Percentiles rank a stretch among this genome's conserved stretches.
Evolutionary conservation across 441 rosid species (phyloP).

Genomic region (Gossypium schwendimanii): DNA sequence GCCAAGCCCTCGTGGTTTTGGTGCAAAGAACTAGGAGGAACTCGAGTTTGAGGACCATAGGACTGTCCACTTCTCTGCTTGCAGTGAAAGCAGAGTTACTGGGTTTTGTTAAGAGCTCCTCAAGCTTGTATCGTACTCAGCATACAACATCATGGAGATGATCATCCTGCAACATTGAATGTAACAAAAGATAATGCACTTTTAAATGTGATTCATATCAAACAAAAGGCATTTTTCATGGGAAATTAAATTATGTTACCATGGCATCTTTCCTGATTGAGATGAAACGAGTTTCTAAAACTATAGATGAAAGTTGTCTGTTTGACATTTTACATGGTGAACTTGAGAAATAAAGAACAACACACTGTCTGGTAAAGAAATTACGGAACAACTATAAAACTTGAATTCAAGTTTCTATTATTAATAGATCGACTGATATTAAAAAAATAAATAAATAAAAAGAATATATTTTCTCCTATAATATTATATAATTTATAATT

Average conservation of each 20-base stretch:
- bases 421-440: not conserved
- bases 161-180: not conserved
- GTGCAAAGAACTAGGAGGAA: slow-evolving; percentile 45
- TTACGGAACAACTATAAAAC: not conserved
- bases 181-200: not conserved
- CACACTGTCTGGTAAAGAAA: not conserved
- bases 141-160: not conserved
- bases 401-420: not conserved
- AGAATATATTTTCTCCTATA: too few relatives aligned
- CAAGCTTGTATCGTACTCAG: not conserved
- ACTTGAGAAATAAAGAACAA: too few relatives aligned
- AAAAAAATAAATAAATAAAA: not conserved
- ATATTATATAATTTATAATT: too few relatives aligned
- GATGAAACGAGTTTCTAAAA: not conserved
- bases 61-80: not conserved
- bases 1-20: slow-evolving; percentile 81
- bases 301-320: too few relatives aligned
- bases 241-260: not conserved
- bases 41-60: not conserved
- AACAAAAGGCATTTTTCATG: not conserved
- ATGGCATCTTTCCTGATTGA: not conserved
- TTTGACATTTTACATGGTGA: not conserved
- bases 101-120: not conserved
- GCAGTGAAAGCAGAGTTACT: not conserved
- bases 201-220: not conserved